A percentile compares a stretch with the other conserved stretches of the same genome.
phyloP scores from a whole-genome alignment of 495 filamentous ascomycete genomes.

The Penicillium cataractarum region DNA sequence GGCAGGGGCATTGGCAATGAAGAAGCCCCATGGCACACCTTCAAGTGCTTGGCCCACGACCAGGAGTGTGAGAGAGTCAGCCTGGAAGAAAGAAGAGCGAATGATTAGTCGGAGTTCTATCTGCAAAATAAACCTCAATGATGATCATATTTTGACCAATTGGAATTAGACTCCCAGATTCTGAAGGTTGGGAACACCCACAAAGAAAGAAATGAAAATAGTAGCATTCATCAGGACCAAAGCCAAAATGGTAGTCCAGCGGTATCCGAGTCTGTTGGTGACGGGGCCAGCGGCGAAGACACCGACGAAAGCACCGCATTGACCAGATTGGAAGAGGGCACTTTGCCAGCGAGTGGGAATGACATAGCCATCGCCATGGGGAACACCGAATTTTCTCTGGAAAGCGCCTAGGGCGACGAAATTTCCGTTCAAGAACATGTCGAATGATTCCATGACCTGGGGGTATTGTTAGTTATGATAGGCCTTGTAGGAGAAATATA shows the following conservation, averaged over 20 bases:
- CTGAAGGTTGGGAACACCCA: background rate
- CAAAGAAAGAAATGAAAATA: constrained; percentile 67
- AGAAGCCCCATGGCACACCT: constrained; percentile 75
- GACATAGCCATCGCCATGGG: constrained; percentile 7
- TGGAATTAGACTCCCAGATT: no score
- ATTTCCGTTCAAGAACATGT: constrained; percentile 44
- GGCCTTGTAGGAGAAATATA: background rate
- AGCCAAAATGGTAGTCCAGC: constrained; percentile 64
- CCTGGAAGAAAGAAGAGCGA: background rate
- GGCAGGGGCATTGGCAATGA: constrained; percentile 71
- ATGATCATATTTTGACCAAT: background rate
- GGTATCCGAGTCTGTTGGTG: constrained; percentile 67
- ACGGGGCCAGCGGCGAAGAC: constrained; percentile 68
- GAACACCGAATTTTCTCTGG: constrained; percentile 31
- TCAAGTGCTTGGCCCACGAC: constrained; percentile 70
- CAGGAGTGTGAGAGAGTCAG: constrained; percentile 56
- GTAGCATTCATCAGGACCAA: constrained; percentile 62
- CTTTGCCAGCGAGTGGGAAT: constrained; percentile 43
- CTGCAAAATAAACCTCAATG: background rate
- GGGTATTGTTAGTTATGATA: background rate
- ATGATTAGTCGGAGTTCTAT: background rate
- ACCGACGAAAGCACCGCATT: constrained; percentile 66
- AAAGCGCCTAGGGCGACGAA: constrained; percentile 39
- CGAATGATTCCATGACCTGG: constrained; percentile 46
- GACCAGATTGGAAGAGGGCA: constrained; percentile 40